Evolutionary conservation across 129 eudicot genomes (phyloP).

Genomic region (Tanacetum coccineum): DNA sequence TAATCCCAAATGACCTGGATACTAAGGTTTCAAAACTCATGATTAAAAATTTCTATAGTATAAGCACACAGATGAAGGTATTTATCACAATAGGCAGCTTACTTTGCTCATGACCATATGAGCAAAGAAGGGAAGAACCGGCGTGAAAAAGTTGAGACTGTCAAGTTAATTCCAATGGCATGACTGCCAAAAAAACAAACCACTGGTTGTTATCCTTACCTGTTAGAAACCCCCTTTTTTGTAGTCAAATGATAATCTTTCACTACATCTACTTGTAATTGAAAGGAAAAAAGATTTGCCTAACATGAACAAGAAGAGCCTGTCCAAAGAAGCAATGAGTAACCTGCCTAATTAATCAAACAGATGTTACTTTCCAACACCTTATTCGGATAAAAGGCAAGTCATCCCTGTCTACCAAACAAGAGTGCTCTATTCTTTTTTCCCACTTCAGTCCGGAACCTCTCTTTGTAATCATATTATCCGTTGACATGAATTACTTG

Average conservation of each 20-base stretch:
- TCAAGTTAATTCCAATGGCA: neutral
- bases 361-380: conserved; percentile 18
- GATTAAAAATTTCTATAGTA: too few relatives aligned
- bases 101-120: too few relatives aligned
- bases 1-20: too few relatives aligned
- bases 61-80: too few relatives aligned
- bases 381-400: conserved; percentile 20
- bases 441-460: conserved; percentile 25
- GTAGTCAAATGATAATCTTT: neutral
- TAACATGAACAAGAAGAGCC: conserved; percentile 27
- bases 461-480: conserved; percentile 13
- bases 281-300: conserved; percentile 8
- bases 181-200: neutral
- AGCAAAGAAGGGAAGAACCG: neutral
- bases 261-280: neutral
- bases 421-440: conserved; percentile 16
- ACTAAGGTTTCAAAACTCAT: too few relatives aligned
- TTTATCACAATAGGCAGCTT: too few relatives aligned
- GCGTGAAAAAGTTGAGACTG: neutral
- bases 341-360: conserved; percentile 20
- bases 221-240: neutral
- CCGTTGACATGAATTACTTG: neutral
- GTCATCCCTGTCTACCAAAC: conserved; percentile 31
- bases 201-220: neutral
- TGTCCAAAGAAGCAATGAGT: conserved; percentile 18